Conservation (phyloP, 345 rosid genomes). For the Gossypium turneri region DNA sequence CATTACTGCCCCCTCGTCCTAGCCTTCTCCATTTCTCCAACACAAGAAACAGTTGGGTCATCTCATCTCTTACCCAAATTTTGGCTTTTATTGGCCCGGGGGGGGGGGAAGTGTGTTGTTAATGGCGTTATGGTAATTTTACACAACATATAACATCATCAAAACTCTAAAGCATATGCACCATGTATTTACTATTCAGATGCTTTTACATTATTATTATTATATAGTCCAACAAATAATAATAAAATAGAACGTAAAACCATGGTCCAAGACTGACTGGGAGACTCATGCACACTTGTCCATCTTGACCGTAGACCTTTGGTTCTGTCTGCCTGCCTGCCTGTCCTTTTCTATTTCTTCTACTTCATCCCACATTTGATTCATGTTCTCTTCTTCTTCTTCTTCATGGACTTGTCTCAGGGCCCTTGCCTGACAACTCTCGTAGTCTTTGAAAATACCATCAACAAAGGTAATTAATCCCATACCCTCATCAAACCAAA, state of each 20-base stretch:
- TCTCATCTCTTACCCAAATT: not conserved
- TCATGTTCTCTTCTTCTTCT: conserved; percentile 20
- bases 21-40: not conserved
- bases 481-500: no score
- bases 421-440: conserved; percentile 33
- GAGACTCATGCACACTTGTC: not conserved
- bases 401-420: conserved; percentile 24
- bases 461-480: conserved; percentile 23
- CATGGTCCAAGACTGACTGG: not conserved
- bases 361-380: not conserved
- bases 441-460: conserved; percentile 31
- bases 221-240: not conserved
- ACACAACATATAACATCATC: not conserved
- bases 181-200: not conserved
- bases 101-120: not conserved
- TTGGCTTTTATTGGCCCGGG: not conserved
- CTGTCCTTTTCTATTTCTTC: conserved; percentile 7
- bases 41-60: not conserved
- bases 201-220: not conserved
- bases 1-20: not conserved
- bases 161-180: not conserved
- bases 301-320: not conserved
- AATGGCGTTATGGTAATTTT: not conserved
- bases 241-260: not conserved
- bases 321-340: not conserved